Evolutionary conservation across 2,329 filamentous ascomycete species (phyloP).

Genomic region (Dendryphion nanum): DNA sequence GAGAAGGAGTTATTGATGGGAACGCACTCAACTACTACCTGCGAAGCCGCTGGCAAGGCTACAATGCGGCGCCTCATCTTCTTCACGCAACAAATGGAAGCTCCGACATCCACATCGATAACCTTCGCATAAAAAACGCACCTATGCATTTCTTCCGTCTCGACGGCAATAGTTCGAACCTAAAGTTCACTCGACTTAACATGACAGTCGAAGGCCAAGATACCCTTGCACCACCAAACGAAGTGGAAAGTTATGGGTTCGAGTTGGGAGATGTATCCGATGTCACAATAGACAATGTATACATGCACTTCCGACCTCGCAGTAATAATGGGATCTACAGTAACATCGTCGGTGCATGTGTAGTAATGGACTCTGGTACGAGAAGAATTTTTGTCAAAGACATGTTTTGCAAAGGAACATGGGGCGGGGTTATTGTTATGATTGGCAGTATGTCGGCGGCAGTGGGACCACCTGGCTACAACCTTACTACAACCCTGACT

Average conservation of each 20-base stretch:
- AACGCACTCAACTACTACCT: conserved; percentile 41
- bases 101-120: conserved; percentile 37
- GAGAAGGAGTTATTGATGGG: conserved; percentile 46
- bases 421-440: background rate
- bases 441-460: background rate
- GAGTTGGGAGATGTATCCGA: conserved; percentile 29
- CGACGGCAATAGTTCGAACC: conserved; percentile 37
- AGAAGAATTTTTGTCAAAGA: background rate
- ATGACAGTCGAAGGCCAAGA: conserved; percentile 43
- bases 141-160: conserved; percentile 42
- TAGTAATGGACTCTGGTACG: background rate
- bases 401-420: background rate
- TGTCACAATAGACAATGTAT: background rate
- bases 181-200: conserved; percentile 38
- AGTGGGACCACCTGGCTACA: background rate
- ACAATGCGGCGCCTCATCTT: too few species aligned
- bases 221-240: conserved; percentile 33
- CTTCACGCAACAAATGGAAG: conserved; percentile 21
- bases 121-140: conserved; percentile 42
- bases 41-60: background rate
- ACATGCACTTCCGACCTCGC: background rate
- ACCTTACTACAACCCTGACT: background rate
- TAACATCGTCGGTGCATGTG: background rate
- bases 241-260: conserved; percentile 42
- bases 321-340: background rate